These are phyloP conservation scores for Yamadazyma takamatsuzukensis DNA, from an alignment of 805 yeast genomes.

Conservation along the genomic window DNA sequence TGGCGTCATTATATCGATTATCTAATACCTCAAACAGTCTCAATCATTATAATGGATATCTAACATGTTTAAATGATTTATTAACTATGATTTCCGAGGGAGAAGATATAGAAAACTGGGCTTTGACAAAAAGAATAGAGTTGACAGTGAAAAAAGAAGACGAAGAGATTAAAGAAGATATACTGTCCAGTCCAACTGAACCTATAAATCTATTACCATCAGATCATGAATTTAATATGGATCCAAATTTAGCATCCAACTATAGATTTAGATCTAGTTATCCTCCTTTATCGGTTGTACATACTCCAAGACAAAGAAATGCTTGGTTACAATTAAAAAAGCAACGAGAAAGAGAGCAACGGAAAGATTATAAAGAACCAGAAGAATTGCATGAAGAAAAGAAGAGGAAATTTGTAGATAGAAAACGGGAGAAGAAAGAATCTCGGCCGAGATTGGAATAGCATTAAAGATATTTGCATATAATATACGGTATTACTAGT, in stretches of 20 bases:
- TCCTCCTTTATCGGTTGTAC: conserved; percentile 39
- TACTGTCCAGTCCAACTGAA: background rate
- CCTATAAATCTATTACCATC: background rate
- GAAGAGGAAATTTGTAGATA: conserved; percentile 1
- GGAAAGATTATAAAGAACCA: conserved; percentile 6
- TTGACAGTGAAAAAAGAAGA: conserved; percentile 10
- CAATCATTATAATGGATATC: conserved; percentile 53
- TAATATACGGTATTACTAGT: background rate
- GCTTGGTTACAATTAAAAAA: conserved; percentile 11
- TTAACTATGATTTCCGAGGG: conserved; percentile 35
- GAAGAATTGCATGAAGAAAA: conserved; percentile 4
- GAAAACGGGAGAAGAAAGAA: conserved; percentile 8
- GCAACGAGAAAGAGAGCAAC: conserved; percentile 7
- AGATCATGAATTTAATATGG: conserved; percentile 31
- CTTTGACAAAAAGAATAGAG: conserved; percentile 45
- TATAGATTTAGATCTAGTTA: conserved; percentile 30
- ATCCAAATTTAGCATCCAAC: conserved; percentile 23
- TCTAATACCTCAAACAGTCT: conserved; percentile 51
- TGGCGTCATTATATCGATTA: conserved; percentile 53
- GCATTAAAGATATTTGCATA: conserved; percentile 1
- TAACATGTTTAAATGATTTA: conserved; percentile 59
- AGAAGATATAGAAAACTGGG: conserved; percentile 54
- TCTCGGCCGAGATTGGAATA: background rate
- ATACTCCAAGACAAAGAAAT: conserved; percentile 18
- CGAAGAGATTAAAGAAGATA: background rate